Evolutionary conservation across 2,329 filamentous ascomycete species (phyloP).

Genomic region (Pseudogymnoascus sp.): DNA sequence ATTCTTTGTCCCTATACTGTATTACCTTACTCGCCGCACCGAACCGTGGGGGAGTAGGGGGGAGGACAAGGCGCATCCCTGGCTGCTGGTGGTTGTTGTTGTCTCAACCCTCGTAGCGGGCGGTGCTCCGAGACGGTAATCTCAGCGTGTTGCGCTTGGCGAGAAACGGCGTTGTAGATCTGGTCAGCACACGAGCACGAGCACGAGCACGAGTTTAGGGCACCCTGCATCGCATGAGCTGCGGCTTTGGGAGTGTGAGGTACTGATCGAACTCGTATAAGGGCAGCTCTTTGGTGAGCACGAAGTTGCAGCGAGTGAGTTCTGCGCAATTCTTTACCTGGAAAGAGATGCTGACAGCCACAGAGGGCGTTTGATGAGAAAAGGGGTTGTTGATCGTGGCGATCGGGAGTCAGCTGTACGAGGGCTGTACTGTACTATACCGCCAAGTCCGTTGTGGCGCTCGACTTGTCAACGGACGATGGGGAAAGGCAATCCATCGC

Average conservation of each 20-base stretch:
- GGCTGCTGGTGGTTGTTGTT: neutral
- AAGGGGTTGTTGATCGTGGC: neutral
- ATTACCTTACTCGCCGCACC: too few relatives aligned
- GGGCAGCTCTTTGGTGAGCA: neutral
- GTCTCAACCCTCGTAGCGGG: neutral
- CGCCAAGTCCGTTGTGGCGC: neutral
- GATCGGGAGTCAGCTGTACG: slow-evolving; percentile 6
- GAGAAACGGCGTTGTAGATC: neutral
- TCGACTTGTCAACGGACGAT: neutral
- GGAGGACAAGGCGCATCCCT: neutral
- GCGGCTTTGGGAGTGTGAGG: neutral
- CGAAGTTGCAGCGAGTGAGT: too few relatives aligned
- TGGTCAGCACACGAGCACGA: neutral
- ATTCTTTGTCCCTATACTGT: too few relatives aligned
- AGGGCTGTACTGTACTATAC: neutral
- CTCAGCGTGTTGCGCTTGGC: neutral
- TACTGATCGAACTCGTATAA: neutral
- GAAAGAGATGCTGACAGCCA: neutral
- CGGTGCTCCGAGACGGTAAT: neutral
- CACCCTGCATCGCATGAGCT: neutral
- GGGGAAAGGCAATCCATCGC: neutral
- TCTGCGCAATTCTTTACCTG: neutral
- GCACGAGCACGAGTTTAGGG: neutral
- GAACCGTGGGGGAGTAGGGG: too few relatives aligned
- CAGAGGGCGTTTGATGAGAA: neutral